A percentile compares a stretch with the other conserved stretches of the same genome.
These are phyloP conservation scores for Wolfiporia cocos DNA, from an alignment of 1,284 basidiomycete genomes.

Conservation along the genomic window DNA sequence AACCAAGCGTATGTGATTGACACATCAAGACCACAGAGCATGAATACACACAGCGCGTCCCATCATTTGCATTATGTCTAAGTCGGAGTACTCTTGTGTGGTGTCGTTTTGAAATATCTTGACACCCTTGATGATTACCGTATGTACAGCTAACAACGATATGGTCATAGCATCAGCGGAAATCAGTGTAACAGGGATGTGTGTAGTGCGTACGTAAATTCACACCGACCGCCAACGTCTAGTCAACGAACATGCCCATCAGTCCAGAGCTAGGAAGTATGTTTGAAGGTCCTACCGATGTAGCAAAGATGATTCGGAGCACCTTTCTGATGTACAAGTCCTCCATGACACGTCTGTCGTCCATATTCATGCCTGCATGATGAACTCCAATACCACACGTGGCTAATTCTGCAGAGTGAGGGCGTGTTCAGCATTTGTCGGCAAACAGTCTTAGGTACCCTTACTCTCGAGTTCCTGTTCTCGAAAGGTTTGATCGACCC, in stretches of 20 bases:
- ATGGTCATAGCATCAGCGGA: neutral
- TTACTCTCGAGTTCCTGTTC: slow-evolving; percentile 60
- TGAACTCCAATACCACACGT: slow-evolving; percentile 75
- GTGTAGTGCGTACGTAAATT: slow-evolving; percentile 77
- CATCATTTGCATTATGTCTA: slow-evolving; percentile 84
- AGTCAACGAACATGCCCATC: too few relatives aligned
- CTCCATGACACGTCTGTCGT: slow-evolving; percentile 70
- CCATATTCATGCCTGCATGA: slow-evolving; percentile 76
- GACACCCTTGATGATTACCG: slow-evolving; percentile 80
- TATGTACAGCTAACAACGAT: slow-evolving; percentile 55
- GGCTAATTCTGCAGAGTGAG: slow-evolving; percentile 46
- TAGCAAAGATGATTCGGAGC: slow-evolving; percentile 67
- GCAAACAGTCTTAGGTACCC: slow-evolving; percentile 45
- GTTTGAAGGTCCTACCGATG: slow-evolving; percentile 61
- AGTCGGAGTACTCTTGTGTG: slow-evolving; percentile 71
- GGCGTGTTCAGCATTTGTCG: too few relatives aligned
- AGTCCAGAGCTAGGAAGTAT: too few relatives aligned
- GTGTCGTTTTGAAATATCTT: slow-evolving; percentile 61
- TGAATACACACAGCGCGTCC: slow-evolving; percentile 62
- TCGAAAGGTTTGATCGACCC: slow-evolving; percentile 46
- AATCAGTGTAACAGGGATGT: neutral
- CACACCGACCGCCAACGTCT: slow-evolving; percentile 87
- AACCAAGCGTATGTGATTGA: neutral
- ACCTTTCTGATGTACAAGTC: slow-evolving; percentile 59
- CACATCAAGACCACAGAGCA: neutral